phyloP scores from a whole-genome alignment of 768 basidiomycete genomes.

The Sporobolomyces roseus region DNA sequence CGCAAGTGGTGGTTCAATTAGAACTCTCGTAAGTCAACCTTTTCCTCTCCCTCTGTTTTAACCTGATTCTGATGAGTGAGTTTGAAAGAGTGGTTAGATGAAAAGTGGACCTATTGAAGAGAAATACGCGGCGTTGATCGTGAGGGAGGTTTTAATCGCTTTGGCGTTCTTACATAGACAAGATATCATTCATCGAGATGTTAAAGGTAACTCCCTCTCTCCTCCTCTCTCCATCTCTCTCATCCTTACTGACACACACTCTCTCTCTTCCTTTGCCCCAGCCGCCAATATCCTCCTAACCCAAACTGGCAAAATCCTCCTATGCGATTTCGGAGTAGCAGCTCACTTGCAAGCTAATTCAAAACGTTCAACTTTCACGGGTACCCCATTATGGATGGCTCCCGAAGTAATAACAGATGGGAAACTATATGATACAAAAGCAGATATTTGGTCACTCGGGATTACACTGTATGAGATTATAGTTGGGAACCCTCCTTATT shows the following conservation, averaged over 20 bases:
- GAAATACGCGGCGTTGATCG: slow-evolving; percentile 78
- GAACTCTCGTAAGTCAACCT: slow-evolving; percentile 59
- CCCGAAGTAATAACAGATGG: slow-evolving; percentile 88
- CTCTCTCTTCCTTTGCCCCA: slow-evolving; percentile 31
- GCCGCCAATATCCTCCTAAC: slow-evolving; percentile 94
- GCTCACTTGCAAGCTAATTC: slow-evolving; percentile 76
- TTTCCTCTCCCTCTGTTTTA: not conserved
- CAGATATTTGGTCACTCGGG: slow-evolving; percentile 96
- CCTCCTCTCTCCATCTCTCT: slow-evolving; percentile 2
- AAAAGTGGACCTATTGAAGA: slow-evolving; percentile 84
- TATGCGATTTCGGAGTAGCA: slow-evolving; percentile 98
- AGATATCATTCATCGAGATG: slow-evolving; percentile 91
- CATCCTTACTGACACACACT: not conserved
- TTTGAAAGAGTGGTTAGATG: slow-evolving; percentile 54
- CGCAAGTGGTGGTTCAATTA: slow-evolving; percentile 89
- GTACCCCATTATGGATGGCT: slow-evolving; percentile 99
- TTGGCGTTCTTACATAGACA: slow-evolving; percentile 88
- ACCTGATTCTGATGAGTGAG: not conserved
- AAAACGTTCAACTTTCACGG: slow-evolving; percentile 92
- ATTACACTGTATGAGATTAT: slow-evolving; percentile 95
- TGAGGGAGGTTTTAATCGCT: slow-evolving; percentile 80
- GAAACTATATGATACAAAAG: slow-evolving; percentile 91
- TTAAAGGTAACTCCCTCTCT: slow-evolving; percentile 63
- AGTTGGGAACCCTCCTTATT: slow-evolving; percentile 78
- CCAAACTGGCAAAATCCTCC: slow-evolving; percentile 80